Conservation (phyloP, 164 flowering plant species). For the Annona cherimola region DNA sequence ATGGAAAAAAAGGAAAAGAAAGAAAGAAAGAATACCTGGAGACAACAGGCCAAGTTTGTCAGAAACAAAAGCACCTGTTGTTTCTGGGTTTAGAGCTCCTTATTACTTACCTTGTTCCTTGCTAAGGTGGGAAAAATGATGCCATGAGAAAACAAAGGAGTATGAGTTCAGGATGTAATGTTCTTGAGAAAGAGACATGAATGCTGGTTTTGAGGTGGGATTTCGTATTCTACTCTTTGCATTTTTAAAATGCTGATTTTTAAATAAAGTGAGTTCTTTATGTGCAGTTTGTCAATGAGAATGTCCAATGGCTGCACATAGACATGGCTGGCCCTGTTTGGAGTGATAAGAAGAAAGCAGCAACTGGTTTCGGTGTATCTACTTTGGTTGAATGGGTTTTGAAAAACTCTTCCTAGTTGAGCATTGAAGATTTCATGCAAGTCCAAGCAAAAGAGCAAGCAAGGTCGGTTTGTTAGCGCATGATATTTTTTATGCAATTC, state of each 20-base stretch:
- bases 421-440: background rate
- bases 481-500: background rate
- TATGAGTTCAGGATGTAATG: no score
- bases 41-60: no score
- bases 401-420: slow-evolving; percentile 56
- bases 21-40: background rate
- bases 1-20: no score
- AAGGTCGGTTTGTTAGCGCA: background rate
- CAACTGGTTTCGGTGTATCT: slow-evolving; percentile 81
- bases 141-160: no score
- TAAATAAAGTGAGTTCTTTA: background rate
- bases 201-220: no score
- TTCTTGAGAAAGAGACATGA: no score
- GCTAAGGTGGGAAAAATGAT: no score
- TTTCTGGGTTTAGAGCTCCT: no score
- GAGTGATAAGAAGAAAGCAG: slow-evolving; percentile 71
- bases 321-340: slow-evolving; percentile 97
- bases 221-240: no score
- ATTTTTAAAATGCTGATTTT: background rate
- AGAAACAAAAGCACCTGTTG: no score
- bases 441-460: background rate
- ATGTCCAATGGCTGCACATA: slow-evolving; percentile 94
- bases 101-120: no score
- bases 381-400: slow-evolving; percentile 93
- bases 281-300: slow-evolving; percentile 90